Evolutionary conservation across 1,284 basidiomycete genomes (phyloP), one percentile per base, ranked within the genome.

Genomic region (Naganishia albida): DNA sequence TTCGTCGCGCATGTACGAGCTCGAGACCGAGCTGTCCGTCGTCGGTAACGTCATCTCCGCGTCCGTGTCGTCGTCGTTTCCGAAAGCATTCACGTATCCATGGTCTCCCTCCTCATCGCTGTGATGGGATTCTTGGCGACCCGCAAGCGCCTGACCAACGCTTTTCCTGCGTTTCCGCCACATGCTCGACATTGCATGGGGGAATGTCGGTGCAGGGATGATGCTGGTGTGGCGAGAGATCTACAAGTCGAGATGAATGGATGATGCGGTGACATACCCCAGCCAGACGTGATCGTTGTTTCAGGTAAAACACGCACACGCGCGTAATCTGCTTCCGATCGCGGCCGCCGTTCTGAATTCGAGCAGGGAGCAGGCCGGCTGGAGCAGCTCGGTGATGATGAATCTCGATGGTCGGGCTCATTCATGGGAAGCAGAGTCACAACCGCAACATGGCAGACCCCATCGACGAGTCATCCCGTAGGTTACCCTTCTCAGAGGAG

Each of bases 391-490:
- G n/a, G n/a, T 53, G 51, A 53, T 53, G 51, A 53, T 53, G 51
- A 53, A 53, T 53, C 20, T 12, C 26, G n/a, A 6, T 20, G 26
- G 49, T 16, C 7, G 7, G 23, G 13, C n/a, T 15, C 6, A 15
- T 34, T 10, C 13, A 7, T 48, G 15, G 23, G 8, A 28, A 25
- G 23, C 26, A 30, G 54, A 42, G 25, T 10, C 25, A 12, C 20
- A 16, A 6, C 53, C n/a, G n/a, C 53, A 15, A 20, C 20, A 60
- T 60, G 57, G n/a, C 57, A 50, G 57, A 60, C 10, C 57, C 46
- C 34, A 60, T 60, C 30, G 57, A 60, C 46, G 57, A 60, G 39
- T 60, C 57, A 18, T 39, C 57, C 20, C 57, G 57, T 60, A 60
- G 3, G 57, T 46, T 15, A 23, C n/a, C n/a, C n/a, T n/a, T n/a